Evolutionary conservation across 108 stramenopile genomes (phyloP), one percentile per base, ranked within the genome.

Genomic region (Skeletonema grethae): DNA sequence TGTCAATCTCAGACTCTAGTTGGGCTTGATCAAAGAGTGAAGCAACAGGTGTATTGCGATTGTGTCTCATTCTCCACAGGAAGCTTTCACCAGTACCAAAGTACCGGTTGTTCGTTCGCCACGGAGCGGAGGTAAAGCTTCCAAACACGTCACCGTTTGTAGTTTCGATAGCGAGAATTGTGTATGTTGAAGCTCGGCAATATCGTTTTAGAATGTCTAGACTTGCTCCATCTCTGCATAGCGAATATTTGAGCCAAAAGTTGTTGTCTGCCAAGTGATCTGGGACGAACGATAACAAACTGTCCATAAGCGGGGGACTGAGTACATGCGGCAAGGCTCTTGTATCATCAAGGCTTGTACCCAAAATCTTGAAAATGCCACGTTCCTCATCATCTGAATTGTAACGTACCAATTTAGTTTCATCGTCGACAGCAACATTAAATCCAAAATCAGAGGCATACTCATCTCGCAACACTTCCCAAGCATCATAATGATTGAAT

Each of bases 261-360:
- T 92, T 91, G 57, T 88, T 64, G 9, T 84, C 76, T 16, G 75
- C 62, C 29, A 84, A 58, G 34, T 69, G 28, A 45, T 66, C 65
- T 3, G 93, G 93, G 31, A 94, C 63, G 70, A 91, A 91, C 20
- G 77, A 75, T 22, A 86, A 77, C 3, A 94, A 66, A 63, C 87
- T 87, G 55, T 94, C 90, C 93, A 94, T 91, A 25, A 94, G 63
- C 7, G 90, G 90, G 1, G 93, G 93, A 55, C 77, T 80, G 28
- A 94, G 76, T 4, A 94, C 93, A 73, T 94, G 93, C 13, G 93
- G 93, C 8, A 67, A 57, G 0, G 88, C 69, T 10, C 67, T 32
- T 9, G 66, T 74, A 48, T 93, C 92, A 48, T 87, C 80, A 22
- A 80, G 85, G 16, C 70, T 73, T 0, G 92, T 93, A 25, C 92